phyloP scores from a whole-genome alignment of 1,284 basidiomycete species.

The Ganoderma sp. region DNA sequence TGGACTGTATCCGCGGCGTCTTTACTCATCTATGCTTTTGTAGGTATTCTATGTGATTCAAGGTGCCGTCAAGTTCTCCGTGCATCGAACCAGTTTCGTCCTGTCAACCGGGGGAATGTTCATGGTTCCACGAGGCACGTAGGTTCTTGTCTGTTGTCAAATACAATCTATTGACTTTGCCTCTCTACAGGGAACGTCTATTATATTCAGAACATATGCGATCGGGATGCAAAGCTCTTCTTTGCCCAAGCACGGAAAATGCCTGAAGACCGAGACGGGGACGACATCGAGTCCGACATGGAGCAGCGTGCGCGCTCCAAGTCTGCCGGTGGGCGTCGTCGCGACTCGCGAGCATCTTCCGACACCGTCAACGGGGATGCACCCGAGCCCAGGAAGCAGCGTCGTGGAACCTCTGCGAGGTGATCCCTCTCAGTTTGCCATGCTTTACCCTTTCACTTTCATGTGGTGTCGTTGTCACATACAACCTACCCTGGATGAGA shows the following conservation, averaged over 20 bases:
- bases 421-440: not conserved
- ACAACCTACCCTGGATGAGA: not conserved
- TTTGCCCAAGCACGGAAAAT: slow-evolving; percentile 93
- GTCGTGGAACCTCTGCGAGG: slow-evolving; percentile 26
- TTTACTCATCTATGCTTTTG: slow-evolving; percentile 8
- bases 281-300: slow-evolving; percentile 24
- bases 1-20: not conserved
- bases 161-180: not conserved
- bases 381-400: slow-evolving; percentile 23
- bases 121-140: slow-evolving; percentile 85
- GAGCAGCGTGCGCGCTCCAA: slow-evolving; percentile 27
- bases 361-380: slow-evolving; percentile 31
- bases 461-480: not conserved
- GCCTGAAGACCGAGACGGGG: slow-evolving; percentile 36
- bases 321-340: slow-evolving; percentile 16
- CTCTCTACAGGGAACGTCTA: slow-evolving; percentile 80
- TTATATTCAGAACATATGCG: slow-evolving; percentile 85
- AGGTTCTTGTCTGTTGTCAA: slow-evolving; percentile 4
- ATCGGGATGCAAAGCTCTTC: slow-evolving; percentile 83
- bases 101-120: slow-evolving; percentile 88
- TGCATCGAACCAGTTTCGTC: slow-evolving; percentile 81
- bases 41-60: slow-evolving; percentile 89
- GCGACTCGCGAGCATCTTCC: slow-evolving; percentile 27
- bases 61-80: slow-evolving; percentile 85
- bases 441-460: not conserved